Evolutionary conservation across 768 basidiomycete species (phyloP), one percentile per base, ranked within the genome.

Genomic region (Rubroboletus satanas): DNA sequence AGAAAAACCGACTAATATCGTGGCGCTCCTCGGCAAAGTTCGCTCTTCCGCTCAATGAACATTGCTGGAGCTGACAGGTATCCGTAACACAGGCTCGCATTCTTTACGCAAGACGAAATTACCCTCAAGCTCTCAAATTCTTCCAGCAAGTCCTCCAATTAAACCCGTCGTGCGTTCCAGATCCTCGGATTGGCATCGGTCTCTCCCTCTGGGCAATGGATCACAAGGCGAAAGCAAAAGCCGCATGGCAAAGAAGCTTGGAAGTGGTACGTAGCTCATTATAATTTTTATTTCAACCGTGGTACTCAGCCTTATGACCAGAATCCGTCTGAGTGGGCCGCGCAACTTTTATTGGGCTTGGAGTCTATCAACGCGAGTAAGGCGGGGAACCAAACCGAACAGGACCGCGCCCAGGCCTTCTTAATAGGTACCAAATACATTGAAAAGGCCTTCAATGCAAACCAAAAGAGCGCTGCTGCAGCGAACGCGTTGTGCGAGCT

Each of bases 111-210:
- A 79, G 85, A 49, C 80, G 90, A 42, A 82, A 87, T 60, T 91
- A 83, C 63, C 79, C 84, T 26, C 84, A 87, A 44, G 87, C 97
- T 4, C 79, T 99, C 28, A 86, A 87, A 58, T 65, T 86, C 6
- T 98, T 96, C 68, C 96, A 98, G 68, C 83, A 85, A 45, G 87
- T 95, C 9, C 77, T 98, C 11, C 76, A 80, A 31, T 79, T 89
- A 39, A 85, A 83, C 52, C 94, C 96, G 0, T 73, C 79, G 17
- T 93, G 90, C 71, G 74, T 79, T 26, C 97, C 96, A 0, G 96
- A 99, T 70, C 96, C 97, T 33, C 83, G 97, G 7, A 88, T 98
- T 54, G 97, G 97, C 17, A 92, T 98, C 38, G 97, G 97, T 9
- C 74, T 99, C 5, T 98, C 96, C 71, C 76, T 93, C 21, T 98